These are phyloP conservation scores for Obba rivulosa DNA, from an alignment of 768 basidiomycete genomes.

Conservation along the genomic window DNA sequence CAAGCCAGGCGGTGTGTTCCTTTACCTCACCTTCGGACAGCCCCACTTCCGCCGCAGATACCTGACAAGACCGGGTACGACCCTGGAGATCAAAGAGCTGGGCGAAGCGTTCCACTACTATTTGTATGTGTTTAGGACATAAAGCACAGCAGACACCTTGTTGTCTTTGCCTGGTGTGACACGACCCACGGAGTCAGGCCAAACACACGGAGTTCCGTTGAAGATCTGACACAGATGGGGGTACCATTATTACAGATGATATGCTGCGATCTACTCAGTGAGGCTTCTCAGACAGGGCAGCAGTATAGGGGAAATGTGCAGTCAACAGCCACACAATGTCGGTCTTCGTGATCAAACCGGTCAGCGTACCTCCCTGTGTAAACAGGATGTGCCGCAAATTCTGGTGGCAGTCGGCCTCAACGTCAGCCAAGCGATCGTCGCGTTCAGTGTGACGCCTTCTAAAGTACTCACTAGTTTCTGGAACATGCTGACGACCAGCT, in stretches of 20 bases:
- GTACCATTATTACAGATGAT: too few species aligned
- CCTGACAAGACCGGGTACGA: slow-evolving; percentile 50
- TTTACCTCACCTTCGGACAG: slow-evolving; percentile 86
- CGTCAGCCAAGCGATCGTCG: neutral
- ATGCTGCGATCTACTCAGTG: too few species aligned
- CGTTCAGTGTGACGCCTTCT: neutral
- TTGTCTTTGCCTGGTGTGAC: too few species aligned
- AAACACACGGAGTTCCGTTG: too few species aligned
- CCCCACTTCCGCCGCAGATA: slow-evolving; percentile 80
- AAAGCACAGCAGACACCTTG: neutral
- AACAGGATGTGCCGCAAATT: slow-evolving; percentile 67
- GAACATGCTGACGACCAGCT: slow-evolving; percentile 69
- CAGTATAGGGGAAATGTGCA: slow-evolving; percentile 53
- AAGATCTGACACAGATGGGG: too few species aligned
- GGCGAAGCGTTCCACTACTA: slow-evolving; percentile 86
- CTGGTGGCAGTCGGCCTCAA: slow-evolving; percentile 37
- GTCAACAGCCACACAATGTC: slow-evolving; percentile 59
- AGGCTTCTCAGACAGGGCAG: slow-evolving; percentile 16
- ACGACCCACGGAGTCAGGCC: too few species aligned
- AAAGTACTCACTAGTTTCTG: slow-evolving; percentile 51
- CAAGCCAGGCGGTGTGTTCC: slow-evolving; percentile 51
- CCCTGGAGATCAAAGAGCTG: slow-evolving; percentile 60
- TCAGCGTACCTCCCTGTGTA: slow-evolving; percentile 51
- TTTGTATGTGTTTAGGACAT: slow-evolving; percentile 54
- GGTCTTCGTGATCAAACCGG: slow-evolving; percentile 63